Conservation (phyloP, 1,284 basidiomycete species). For the Puccinia polysora region DNA sequence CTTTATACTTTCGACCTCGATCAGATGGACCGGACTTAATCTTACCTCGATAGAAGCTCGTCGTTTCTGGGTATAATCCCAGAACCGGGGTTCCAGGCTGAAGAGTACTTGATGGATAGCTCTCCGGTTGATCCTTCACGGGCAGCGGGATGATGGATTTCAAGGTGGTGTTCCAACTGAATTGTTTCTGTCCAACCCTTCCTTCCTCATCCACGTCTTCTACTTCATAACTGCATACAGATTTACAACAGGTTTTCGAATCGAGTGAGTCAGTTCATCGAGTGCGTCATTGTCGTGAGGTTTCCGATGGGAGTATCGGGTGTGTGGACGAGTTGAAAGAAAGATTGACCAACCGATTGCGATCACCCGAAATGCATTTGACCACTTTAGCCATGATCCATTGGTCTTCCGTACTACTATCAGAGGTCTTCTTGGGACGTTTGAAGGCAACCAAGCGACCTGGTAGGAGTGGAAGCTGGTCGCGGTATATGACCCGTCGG, state of each 20-base stretch:
- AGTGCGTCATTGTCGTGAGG: too few relatives aligned
- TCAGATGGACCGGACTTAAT: conserved; percentile 49
- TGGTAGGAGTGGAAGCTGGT: conserved; percentile 55
- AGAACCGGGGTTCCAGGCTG: conserved; percentile 54
- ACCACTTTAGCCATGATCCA: conserved; percentile 57
- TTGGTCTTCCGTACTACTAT: conserved; percentile 45
- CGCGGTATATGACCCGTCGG: conserved; percentile 46
- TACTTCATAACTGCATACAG: conserved; percentile 48
- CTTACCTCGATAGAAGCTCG: conserved; percentile 56
- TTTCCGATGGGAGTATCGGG: too few relatives aligned
- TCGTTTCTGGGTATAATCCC: conserved; percentile 58
- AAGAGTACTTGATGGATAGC: conserved; percentile 54
- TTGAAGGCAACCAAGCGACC: conserved; percentile 55
- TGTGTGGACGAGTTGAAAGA: too few relatives aligned
- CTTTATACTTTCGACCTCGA: conserved; percentile 47
- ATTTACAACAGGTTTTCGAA: conserved; percentile 51
- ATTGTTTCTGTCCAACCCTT: conserved; percentile 7
- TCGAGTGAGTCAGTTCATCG: too few relatives aligned
- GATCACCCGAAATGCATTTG: conserved; percentile 53
- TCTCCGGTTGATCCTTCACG: conserved; percentile 51
- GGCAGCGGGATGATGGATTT: conserved; percentile 56
- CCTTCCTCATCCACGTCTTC: conserved; percentile 49
- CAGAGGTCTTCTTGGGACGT: conserved; percentile 47
- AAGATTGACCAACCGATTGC: conserved; percentile 48
- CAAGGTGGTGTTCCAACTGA: conserved; percentile 55